These are phyloP conservation scores for Microdochium trichocladiopsis DNA, from an alignment of 2,329 filamentous ascomycete genomes.

Conservation along the genomic window DNA sequence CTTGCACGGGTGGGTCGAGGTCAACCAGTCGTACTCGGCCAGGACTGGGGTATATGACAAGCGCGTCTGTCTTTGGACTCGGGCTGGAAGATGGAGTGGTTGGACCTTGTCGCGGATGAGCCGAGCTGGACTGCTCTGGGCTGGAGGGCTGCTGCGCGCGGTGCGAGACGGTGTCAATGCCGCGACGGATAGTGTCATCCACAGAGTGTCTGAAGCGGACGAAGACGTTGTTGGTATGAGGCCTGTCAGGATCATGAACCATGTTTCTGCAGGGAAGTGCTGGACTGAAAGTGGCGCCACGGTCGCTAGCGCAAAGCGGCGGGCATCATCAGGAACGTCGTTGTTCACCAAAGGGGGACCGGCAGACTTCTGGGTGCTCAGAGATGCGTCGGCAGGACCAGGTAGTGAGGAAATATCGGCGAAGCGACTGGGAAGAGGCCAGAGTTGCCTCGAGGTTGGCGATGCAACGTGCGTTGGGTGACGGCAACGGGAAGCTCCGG, in stretches of 20 bases:
- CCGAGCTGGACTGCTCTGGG: too few relatives aligned
- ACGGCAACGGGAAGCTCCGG: neutral
- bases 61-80: too few relatives aligned
- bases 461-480: too few relatives aligned
- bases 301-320: too few relatives aligned
- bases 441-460: too few relatives aligned
- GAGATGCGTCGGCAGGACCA: too few relatives aligned
- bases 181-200: slow-evolving; percentile 26
- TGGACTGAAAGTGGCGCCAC: neutral
- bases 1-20: neutral
- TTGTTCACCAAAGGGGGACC: neutral
- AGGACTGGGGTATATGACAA: neutral
- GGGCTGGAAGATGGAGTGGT: too few relatives aligned
- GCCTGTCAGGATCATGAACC: neutral
- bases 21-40: neutral
- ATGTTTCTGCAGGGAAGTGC: slow-evolving; percentile 1
- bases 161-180: slow-evolving; percentile 16
- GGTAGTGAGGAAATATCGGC: too few relatives aligned
- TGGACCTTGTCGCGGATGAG: too few relatives aligned
- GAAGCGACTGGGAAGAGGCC: too few relatives aligned
- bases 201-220: slow-evolving; percentile 32
- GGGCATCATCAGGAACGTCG: neutral
- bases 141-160: slow-evolving; percentile 6
- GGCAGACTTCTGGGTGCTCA: too few relatives aligned
- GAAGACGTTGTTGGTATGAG: slow-evolving; percentile 22